Evolutionary conservation across 2,329 filamentous ascomycete species (phyloP).

Genomic region (Exserohilum rostratum): DNA sequence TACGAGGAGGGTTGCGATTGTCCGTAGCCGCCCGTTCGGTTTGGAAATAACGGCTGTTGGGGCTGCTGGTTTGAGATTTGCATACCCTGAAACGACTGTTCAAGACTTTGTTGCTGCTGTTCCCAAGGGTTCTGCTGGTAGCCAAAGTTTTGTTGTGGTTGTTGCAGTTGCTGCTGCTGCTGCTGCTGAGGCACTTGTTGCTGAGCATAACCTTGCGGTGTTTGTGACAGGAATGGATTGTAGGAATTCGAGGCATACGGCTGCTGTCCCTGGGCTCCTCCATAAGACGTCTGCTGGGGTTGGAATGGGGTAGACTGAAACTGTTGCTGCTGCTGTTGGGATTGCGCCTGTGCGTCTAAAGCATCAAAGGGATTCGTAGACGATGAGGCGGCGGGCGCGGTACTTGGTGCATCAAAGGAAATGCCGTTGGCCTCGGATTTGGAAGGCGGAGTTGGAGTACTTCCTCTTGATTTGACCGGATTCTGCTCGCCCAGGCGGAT

Average conservation of each 20-base stretch:
- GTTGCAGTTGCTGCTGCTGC: slow-evolving; percentile 17
- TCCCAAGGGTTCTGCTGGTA: slow-evolving; percentile 24
- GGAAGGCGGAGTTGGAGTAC: slow-evolving; percentile 53
- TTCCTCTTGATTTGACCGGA: slow-evolving; percentile 51
- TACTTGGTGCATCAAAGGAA: slow-evolving; percentile 49
- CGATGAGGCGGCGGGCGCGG: slow-evolving; percentile 30
- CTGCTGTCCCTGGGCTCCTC: slow-evolving; percentile 27
- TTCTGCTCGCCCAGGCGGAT: slow-evolving; percentile 75
- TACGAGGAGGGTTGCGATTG: slow-evolving; percentile 47
- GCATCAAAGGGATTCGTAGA: slow-evolving; percentile 55
- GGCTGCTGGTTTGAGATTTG: slow-evolving; percentile 59
- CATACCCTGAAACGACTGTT: slow-evolving; percentile 76
- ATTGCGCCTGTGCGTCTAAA: slow-evolving; percentile 41
- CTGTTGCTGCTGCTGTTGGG: slow-evolving; percentile 43
- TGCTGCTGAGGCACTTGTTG: slow-evolving; percentile 7
- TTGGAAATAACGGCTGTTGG: slow-evolving; percentile 67
- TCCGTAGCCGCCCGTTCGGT: slow-evolving; percentile 71
- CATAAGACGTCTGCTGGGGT: slow-evolving; percentile 38
- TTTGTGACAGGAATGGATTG: slow-evolving; percentile 70
- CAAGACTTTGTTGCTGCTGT: slow-evolving; percentile 54
- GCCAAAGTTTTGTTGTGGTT: slow-evolving; percentile 14
- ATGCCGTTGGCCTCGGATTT: slow-evolving; percentile 58
- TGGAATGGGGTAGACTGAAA: slow-evolving; percentile 33
- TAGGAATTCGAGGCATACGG: slow-evolving; percentile 55
- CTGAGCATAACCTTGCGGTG: slow-evolving; percentile 36